Base-by-base conservation (phyloP, 768 basidiomycete genomes). In the Xerocomellus intermedius region DNA sequence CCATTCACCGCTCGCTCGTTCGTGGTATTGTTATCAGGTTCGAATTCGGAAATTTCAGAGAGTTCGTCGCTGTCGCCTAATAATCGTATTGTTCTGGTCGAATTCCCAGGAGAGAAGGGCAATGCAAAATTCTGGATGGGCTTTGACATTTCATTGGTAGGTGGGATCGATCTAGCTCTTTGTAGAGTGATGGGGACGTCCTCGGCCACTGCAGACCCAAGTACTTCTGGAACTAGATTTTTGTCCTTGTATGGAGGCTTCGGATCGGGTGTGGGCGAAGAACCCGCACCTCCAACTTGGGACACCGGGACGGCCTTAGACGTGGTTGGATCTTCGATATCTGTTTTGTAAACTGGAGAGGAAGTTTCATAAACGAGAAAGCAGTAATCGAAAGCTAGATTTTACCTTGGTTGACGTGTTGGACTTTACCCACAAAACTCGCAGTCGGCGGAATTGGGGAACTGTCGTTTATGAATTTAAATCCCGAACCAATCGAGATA, bases 21-120 rank as follows among this genome's bases (percentile, higher is more conserved):
- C 22, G 41, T 4, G 8, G 10, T 10, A 26, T 37, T 33, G 19
- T 38, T 12, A 38, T 69, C 54, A 10, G 47, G 19, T 49, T 65
- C 65, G 43, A 69, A 61, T 37, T 73, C 66, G 17, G 74, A 74
- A 54, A 74, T 61, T 44, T 75, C 70, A 26, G 74, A 74, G 26
- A 69, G 52, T 22, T 65, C 66, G 24, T 72, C 63, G 45, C 41
- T 35, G 48, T 51, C 55, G 19, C 54, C 63, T 57, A 64, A 62
- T n/a, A 56, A 42, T 16, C 12, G 42, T 12, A 10, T 26, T 32
- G 14, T n/a, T 35, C 24, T 16, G 3, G 39, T 48, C 16, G 35
- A 64, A 33, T 56, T 44, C 13, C 38, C 45, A 3, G 16, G 52
- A 33, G 37, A 26, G 33, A 44, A 36, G 10, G 43, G 41, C 1